Conservation (phyloP, 2,329 filamentous ascomycete genomes). For the Laburnicola sp. region DNA sequence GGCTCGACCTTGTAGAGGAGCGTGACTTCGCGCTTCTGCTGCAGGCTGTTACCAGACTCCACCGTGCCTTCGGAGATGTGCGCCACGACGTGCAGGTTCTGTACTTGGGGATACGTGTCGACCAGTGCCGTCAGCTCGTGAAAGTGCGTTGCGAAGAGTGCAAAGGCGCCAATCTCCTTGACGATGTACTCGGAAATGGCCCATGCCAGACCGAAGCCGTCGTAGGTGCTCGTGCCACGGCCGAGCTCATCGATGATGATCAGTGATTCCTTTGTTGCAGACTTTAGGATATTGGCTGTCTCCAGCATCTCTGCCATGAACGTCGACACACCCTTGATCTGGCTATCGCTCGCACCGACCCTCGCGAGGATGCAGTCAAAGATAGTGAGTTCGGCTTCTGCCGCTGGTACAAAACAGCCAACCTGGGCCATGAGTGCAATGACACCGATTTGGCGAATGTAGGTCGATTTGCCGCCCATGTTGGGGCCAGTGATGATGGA, state of each 20-base stretch:
- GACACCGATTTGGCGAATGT: constrained; percentile 95
- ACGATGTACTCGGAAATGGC: constrained; percentile 98
- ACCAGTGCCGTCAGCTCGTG: constrained; percentile 93
- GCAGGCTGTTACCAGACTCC: constrained; percentile 44
- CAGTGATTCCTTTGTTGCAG: constrained; percentile 88
- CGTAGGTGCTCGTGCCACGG: constrained; percentile 95
- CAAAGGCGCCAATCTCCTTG: constrained; percentile 90
- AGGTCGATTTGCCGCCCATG: constrained; percentile 98
- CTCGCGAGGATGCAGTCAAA: constrained; percentile 97
- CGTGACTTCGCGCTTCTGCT: constrained; percentile 72
- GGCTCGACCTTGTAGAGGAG: constrained; percentile 95
- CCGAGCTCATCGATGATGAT: constrained; percentile 99
- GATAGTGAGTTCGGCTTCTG: constrained; percentile 87
- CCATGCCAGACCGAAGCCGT: constrained; percentile 98
- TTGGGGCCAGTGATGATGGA: constrained; percentile 97
- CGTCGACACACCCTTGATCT: constrained; percentile 95
- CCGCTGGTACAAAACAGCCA: constrained; percentile 92
- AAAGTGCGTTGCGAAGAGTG: constrained; percentile 97
- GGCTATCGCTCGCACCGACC: constrained; percentile 92
- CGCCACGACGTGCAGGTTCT: constrained; percentile 93
- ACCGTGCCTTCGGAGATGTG: constrained; percentile 70
- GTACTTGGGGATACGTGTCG: constrained; percentile 82
- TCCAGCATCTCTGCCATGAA: constrained; percentile 99
- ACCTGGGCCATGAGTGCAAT: constrained; percentile 97
- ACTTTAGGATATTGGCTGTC: constrained; percentile 97